These are phyloP conservation scores for Alternaria longipes DNA, from an alignment of 2,329 filamentous ascomycete species.

Conservation along the genomic window DNA sequence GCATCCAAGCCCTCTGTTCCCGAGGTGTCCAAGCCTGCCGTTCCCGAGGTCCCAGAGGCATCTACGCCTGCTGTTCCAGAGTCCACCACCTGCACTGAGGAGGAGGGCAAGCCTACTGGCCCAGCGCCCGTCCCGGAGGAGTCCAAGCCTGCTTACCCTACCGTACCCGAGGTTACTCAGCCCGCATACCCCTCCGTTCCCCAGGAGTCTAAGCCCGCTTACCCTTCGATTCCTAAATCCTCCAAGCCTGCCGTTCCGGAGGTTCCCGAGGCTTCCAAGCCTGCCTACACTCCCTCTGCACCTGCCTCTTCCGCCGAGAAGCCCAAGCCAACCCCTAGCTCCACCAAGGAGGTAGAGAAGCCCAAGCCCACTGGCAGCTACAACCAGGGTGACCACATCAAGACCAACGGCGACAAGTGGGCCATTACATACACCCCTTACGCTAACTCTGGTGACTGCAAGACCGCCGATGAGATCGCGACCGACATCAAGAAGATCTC, in stretches of 20 bases:
- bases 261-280: background rate
- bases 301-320: slow-evolving; percentile 17
- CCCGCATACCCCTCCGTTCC: background rate
- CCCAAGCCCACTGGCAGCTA: slow-evolving; percentile 43
- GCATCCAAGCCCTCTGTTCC: slow-evolving; percentile 10
- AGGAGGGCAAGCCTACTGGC: slow-evolving; percentile 12
- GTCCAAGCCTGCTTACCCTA: slow-evolving; percentile 4
- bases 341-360: slow-evolving; percentile 34
- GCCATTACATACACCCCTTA: slow-evolving; percentile 62
- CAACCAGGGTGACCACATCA: slow-evolving; percentile 39
- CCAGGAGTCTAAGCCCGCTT: slow-evolving; percentile 10
- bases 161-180: background rate
- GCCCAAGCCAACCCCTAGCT: slow-evolving; percentile 31
- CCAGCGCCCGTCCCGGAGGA: slow-evolving; percentile 1
- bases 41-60: slow-evolving; percentile 9
- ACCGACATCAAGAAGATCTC: slow-evolving; percentile 55
- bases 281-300: background rate
- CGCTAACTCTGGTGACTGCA: slow-evolving; percentile 55
- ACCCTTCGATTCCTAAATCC: background rate
- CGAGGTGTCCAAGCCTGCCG: slow-evolving; percentile 24
- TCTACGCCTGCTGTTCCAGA: slow-evolving; percentile 1
- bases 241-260: slow-evolving; percentile 4
- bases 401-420: slow-evolving; percentile 58
- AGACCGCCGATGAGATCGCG: slow-evolving; percentile 51
- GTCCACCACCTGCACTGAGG: slow-evolving; percentile 13